Evolutionary conservation across 2,329 filamentous ascomycete genomes (phyloP).

Genomic region (Calonectria pteridis): DNA sequence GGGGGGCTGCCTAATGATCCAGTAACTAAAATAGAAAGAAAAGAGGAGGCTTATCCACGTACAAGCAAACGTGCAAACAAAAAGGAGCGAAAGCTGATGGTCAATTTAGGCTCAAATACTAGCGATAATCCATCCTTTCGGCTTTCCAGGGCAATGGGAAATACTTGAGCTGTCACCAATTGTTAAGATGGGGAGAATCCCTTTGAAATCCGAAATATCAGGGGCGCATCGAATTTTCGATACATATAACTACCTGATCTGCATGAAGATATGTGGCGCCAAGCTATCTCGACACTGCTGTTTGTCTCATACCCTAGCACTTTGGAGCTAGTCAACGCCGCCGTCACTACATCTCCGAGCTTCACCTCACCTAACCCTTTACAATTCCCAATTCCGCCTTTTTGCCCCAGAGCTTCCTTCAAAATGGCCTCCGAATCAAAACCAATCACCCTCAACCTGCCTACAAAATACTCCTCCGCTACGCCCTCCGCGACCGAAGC

Average conservation of each 20-base stretch:
- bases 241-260: neutral
- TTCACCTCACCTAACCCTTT: neutral
- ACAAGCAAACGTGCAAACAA: neutral
- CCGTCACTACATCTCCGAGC: neutral
- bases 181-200: neutral
- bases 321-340: conserved; percentile 1
- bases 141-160: neutral
- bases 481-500: conserved; percentile 47
- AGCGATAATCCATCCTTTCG: no score
- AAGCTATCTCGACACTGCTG: neutral
- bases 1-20: neutral
- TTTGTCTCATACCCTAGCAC: conserved; percentile 14
- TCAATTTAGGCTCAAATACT: neutral
- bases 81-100: no score
- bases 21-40: neutral
- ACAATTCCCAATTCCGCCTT: neutral
- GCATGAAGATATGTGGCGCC: neutral
- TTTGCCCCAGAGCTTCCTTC: conserved; percentile 17
- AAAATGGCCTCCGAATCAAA: conserved; percentile 32
- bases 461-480: conserved; percentile 62
- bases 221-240: neutral
- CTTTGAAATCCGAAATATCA: neutral
- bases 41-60: no score
- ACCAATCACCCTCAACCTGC: conserved; percentile 49
- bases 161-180: neutral